phyloP scores from a whole-genome alignment of 2,329 filamentous ascomycete species.

The Pseudopithomyces chartarum region DNA sequence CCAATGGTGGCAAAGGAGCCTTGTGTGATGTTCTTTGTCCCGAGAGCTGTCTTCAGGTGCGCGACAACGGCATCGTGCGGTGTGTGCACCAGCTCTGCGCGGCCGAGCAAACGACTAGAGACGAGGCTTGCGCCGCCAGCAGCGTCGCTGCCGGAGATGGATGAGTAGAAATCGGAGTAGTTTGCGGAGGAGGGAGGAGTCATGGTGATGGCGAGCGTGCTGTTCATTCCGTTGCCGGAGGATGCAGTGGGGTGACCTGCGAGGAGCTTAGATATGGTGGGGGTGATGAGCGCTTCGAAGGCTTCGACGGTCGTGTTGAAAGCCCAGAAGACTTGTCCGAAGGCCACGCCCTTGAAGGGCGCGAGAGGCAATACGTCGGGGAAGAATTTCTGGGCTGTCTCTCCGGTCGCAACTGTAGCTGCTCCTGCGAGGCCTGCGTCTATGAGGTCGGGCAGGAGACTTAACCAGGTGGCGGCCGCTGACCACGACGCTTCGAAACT shows the following conservation, averaged over 20 bases:
- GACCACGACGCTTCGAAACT: constrained; percentile 30
- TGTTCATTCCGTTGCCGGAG: constrained; percentile 7
- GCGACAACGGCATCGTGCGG: neutral
- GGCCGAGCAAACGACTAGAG: neutral
- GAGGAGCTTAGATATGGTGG: constrained; percentile 11
- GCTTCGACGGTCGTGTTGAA: constrained; percentile 25
- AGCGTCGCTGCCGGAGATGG: neutral
- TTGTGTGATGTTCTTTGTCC: constrained; percentile 20
- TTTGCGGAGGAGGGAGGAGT: neutral
- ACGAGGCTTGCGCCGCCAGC: neutral
- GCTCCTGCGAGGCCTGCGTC: constrained; percentile 32
- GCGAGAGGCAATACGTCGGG: neutral
- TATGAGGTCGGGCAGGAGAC: constrained; percentile 32
- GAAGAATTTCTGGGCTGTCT: constrained; percentile 3
- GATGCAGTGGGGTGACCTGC: neutral
- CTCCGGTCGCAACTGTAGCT: constrained; percentile 17
- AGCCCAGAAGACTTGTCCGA: constrained; percentile 24
- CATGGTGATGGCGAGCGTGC: neutral
- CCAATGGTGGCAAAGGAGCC: constrained; percentile 26
- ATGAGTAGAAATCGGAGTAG: neutral
- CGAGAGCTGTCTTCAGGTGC: constrained; percentile 18
- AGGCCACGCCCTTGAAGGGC: constrained; percentile 11
- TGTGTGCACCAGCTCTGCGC: neutral
- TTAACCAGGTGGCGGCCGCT: constrained; percentile 21
- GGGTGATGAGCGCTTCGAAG: constrained; percentile 22